Conservation (phyloP, 1,284 basidiomycete species). For the Apiotrichum gamsii region DNA sequence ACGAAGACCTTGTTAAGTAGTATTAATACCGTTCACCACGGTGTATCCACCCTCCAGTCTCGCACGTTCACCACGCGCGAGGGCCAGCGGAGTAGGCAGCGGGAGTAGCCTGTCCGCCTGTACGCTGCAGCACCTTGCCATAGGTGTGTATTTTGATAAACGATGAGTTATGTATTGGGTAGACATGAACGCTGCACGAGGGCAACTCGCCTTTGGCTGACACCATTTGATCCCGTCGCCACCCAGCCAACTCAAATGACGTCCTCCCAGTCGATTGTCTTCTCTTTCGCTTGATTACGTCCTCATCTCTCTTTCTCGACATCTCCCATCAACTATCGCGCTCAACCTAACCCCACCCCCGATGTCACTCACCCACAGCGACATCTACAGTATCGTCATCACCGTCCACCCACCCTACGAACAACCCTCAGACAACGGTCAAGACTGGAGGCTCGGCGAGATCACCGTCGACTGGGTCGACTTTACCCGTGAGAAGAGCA, state of each 20-base stretch:
- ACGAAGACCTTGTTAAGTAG: too few species aligned
- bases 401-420: constrained; percentile 23
- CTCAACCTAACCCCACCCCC: too few species aligned
- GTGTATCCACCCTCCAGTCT: too few species aligned
- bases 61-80: background rate
- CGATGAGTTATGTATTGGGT: constrained; percentile 2
- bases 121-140: background rate
- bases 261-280: background rate
- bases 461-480: constrained; percentile 45
- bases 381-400: constrained; percentile 34
- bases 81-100: too few species aligned
- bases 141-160: constrained; percentile 1
- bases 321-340: background rate
- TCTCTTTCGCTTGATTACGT: too few species aligned
- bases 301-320: background rate
- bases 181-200: too few species aligned
- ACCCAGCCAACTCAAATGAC: background rate
- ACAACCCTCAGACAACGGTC: background rate
- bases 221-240: constrained; percentile 9
- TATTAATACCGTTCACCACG: too few species aligned
- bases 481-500: constrained; percentile 41
- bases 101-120: too few species aligned
- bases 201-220: too few species aligned
- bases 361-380: constrained; percentile 5
- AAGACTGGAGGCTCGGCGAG: constrained; percentile 39